Evolutionary conservation across 1,284 basidiomycete species (phyloP), one percentile per base, ranked within the genome.

Genomic region (Sporisorium exsertum): DNA sequence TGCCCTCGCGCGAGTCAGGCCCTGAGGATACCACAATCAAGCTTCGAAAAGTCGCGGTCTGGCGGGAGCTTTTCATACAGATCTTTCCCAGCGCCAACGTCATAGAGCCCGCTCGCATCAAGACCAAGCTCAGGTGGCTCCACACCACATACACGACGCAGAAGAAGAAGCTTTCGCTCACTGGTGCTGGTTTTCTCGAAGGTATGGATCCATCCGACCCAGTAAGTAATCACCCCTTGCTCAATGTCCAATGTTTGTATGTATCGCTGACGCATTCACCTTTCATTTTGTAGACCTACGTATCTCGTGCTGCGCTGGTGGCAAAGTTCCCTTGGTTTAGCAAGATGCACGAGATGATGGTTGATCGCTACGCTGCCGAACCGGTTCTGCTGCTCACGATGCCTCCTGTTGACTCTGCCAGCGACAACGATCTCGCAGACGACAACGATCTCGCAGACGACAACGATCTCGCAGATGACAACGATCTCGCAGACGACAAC

Each of bases 291-390:
- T 16, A 46, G 45, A 26, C 45, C 24, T 26, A 22, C 33, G 22
- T 37, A 2, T 52, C 50, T 52, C 32, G 20, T 6, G 20, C 50
- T 33, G 20, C 50, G 10, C 18, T 52, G 5, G 29, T 12, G 2
- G 29, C 18, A 15, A 33, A 37, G 20, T 24, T 7, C 18, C 50
- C 50, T 2, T 52, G 50, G 50, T 52, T 52, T 24, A 20, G 1
- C 20, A 52, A 35, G 50, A 35, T 52, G 33, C 32, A 52, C 20
- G 32, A 35, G 20, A 52, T 52, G 50, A 52, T 52, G 50, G 18
- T 18, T 15, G 20, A 24, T 13, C 33, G 32, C 10, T 33, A 32
- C n/a, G 32, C 16, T 15, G 33, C 50, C 2, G 20, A 27, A 2
- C 50, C 20, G 26, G 29, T 29, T 50, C n/a, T n/a, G 27, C 47